phyloP scores from a whole-genome alignment of 2,329 filamentous ascomycete genomes.

The Helotiales sp. region DNA sequence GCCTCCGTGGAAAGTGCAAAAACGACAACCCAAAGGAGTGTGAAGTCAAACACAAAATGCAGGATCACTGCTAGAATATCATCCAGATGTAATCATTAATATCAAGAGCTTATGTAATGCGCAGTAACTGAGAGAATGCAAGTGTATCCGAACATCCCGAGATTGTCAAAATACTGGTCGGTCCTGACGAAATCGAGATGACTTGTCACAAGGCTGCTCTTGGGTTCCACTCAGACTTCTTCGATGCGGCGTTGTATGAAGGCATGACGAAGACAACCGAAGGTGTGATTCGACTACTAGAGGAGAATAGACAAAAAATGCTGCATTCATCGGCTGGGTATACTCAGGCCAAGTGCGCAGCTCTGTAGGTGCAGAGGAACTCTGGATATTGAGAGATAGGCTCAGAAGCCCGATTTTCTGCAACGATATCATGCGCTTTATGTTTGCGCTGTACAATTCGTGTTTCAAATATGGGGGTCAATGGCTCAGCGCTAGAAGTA shows the following conservation, averaged over 20 bases:
- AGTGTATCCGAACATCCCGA: not conserved
- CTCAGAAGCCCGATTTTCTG: not conserved
- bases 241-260: slow-evolving; percentile 10
- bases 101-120: not conserved
- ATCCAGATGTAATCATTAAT: not conserved
- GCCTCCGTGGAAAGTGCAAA: not conserved
- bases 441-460: not conserved
- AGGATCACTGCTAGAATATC: not conserved
- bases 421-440: slow-evolving; percentile 6
- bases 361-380: not conserved
- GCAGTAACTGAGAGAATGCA: no score
- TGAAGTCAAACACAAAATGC: not conserved
- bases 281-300: not conserved
- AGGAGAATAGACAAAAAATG: not conserved
- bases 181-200: not conserved
- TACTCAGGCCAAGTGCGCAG: not conserved
- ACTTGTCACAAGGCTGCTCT: slow-evolving; percentile 11
- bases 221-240: slow-evolving; percentile 11
- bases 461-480: not conserved
- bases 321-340: slow-evolving; percentile 4
- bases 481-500: not conserved
- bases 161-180: not conserved
- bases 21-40: not conserved
- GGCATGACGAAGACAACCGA: not conserved
- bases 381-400: slow-evolving; percentile 7